phyloP scores from a whole-genome alignment of 148 eudicot species.

The Chenopodium suecicum region DNA sequence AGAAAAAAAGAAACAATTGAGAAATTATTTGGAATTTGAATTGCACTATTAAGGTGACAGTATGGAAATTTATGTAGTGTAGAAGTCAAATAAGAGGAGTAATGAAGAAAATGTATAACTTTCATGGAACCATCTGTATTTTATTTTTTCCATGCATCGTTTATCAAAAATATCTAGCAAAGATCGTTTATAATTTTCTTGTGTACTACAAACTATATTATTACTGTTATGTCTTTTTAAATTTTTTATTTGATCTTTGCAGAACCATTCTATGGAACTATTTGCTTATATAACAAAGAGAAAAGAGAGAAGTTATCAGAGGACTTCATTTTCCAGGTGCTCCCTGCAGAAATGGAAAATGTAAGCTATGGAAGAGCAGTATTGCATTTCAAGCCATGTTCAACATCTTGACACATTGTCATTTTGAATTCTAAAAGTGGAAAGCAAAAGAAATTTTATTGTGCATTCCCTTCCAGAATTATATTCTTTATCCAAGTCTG shows the following conservation, averaged over 20 bases:
- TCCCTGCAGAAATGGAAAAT: constrained; percentile 66
- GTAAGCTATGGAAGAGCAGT: constrained; percentile 44
- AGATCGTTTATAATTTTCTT: not conserved
- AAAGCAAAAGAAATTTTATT: not conserved
- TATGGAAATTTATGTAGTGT: not conserved
- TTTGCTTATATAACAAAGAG: constrained; percentile 93
- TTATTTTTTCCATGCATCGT: not conserved
- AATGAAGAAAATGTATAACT: not conserved
- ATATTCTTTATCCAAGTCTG: constrained; percentile 5
- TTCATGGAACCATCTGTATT: not conserved
- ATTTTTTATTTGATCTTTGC: constrained; percentile 34
- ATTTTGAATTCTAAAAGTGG: not conserved
- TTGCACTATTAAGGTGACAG: not conserved
- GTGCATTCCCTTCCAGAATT: not conserved
- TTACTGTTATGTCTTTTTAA: not conserved
- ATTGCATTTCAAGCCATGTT: not conserved
- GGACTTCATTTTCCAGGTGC: constrained; percentile 71
- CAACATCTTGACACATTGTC: not conserved
- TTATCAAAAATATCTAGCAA: not conserved
- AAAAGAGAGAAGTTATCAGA: constrained; percentile 96
- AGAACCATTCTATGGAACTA: constrained; percentile 97
- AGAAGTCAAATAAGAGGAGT: not conserved
- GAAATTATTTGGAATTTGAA: not conserved
- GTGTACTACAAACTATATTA: not conserved
- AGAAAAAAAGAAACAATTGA: not conserved